Evolutionary conservation across 139 green algal species (phyloP), one percentile per base, ranked within the genome.

Genomic region (Monoraphidium neglectum): DNA sequence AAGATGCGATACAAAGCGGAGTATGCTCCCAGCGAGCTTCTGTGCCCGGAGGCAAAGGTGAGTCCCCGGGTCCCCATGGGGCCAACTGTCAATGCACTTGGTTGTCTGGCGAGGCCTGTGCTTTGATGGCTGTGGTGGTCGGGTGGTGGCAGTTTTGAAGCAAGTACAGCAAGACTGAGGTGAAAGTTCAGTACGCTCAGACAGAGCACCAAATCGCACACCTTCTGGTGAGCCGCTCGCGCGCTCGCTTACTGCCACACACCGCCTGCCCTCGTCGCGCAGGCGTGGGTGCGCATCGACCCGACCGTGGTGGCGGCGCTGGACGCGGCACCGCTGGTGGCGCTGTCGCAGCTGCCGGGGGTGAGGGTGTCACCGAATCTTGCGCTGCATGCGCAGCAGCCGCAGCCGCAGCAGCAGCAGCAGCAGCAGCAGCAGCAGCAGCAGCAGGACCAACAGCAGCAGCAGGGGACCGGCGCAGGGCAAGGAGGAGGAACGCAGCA

Each of bases 1-100:
- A 97, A 97, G 86, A 98, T 98, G 94, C 90, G 83, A 2, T 93
- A 92, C 82, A 97, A 98, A 82, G 94, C 90, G 4, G 91, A 96
- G 38, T 99, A 94, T 79, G 51, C 69, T 26, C 95, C 95, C 13
- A 90, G 84, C 4, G 90, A 99, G 53, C 88, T 99, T 70, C 88
- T 99, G 47, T 99, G 95, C 78, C 92, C 89, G 21, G 37, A 81
- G 30, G 74, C 33, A 40, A 79, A 90, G 69, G 74, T 85, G 16
- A 63, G 83, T 67, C 43, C 54, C 13, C 18, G 13, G 21, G 36
- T 60, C 4, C 35, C 10, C 4, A 10, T 72, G 35, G 38, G 62
- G 49, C 54, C 53, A 38, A 37, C 4, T 46, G 36, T 33, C 33
- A 37, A 23, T 28, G 54, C 56, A 59, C 24, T 13, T 33, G 64